These are phyloP conservation scores for Stachybotrys chlorohalonatus DNA, from an alignment of 2,329 filamentous ascomycete genomes.

Conservation along the genomic window DNA sequence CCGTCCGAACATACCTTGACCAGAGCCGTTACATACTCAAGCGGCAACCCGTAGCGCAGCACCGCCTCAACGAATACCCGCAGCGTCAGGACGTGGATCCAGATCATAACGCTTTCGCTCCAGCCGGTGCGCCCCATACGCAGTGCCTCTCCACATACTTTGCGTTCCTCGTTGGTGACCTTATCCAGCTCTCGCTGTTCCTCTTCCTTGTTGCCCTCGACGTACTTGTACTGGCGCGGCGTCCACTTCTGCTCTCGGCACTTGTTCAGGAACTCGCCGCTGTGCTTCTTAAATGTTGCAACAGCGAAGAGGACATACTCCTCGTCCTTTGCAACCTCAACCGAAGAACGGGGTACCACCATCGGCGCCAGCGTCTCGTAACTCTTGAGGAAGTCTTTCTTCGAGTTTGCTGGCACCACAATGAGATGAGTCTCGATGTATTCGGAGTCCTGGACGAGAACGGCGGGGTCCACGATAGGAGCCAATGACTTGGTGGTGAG, in stretches of 20 bases:
- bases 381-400: constrained; percentile 79
- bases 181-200: constrained; percentile 81
- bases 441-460: constrained; percentile 83
- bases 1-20: constrained; percentile 58
- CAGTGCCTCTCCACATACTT: constrained; percentile 86
- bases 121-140: constrained; percentile 84
- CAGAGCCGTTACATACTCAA: constrained; percentile 80
- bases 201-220: constrained; percentile 80
- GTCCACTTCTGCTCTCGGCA: constrained; percentile 91
- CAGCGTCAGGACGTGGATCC: constrained; percentile 84
- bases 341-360: constrained; percentile 85
- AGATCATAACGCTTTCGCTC: constrained; percentile 92
- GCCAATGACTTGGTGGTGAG: constrained; percentile 88
- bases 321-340: constrained; percentile 72
- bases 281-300: constrained; percentile 88
- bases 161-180: constrained; percentile 75
- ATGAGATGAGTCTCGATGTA: constrained; percentile 95
- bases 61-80: constrained; percentile 97
- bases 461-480: constrained; percentile 72
- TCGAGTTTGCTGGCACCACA: constrained; percentile 69
- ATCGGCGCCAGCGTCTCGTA: constrained; percentile 87
- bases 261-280: constrained; percentile 81
- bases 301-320: constrained; percentile 86
- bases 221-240: constrained; percentile 87
- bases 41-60: constrained; percentile 84